Evolutionary conservation across 1,284 basidiomycete genomes (phyloP).

Genomic region (Cryptococcus sp.): DNA sequence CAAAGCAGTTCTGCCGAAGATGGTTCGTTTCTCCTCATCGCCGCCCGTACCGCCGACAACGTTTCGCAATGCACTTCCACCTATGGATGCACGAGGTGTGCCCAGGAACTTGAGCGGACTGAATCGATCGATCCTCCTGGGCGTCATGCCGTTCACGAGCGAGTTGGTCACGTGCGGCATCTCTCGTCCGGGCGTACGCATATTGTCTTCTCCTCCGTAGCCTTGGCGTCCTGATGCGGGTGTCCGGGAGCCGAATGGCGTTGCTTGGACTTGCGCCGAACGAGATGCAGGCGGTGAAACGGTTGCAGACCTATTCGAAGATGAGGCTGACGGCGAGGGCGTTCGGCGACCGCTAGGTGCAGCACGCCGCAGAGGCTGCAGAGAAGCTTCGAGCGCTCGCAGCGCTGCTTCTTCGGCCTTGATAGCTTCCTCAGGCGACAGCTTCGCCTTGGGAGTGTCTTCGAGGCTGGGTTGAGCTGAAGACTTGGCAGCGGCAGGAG

Average conservation of each 20-base stretch:
- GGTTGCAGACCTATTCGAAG: slow-evolving; percentile 4
- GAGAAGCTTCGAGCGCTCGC: slow-evolving; percentile 34
- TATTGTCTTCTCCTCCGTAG: background rate
- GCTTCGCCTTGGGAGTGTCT: slow-evolving; percentile 6
- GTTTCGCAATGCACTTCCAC: slow-evolving; percentile 14
- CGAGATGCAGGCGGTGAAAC: slow-evolving; percentile 8
- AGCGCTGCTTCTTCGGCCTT: slow-evolving; percentile 48
- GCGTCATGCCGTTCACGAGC: slow-evolving; percentile 37
- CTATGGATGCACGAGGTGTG: slow-evolving; percentile 32
- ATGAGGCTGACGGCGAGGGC: slow-evolving; percentile 3
- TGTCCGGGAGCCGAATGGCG: background rate
- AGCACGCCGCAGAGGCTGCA: slow-evolving; percentile 29
- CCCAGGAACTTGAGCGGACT: slow-evolving; percentile 35
- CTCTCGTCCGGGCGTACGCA: slow-evolving; percentile 16
- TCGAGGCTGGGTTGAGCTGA: background rate
- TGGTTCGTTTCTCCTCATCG: slow-evolving; percentile 17
- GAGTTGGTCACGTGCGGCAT: slow-evolving; percentile 38
- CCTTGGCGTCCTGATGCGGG: background rate
- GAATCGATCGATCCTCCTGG: slow-evolving; percentile 30
- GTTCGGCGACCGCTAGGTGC: slow-evolving; percentile 4
- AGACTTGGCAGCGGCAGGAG: background rate
- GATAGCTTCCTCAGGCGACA: slow-evolving; percentile 46
- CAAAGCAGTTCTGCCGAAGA: slow-evolving; percentile 21
- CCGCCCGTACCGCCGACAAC: background rate
- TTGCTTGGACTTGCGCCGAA: background rate